Evolutionary conservation across 2,329 filamentous ascomycete species (phyloP), one percentile per base, ranked within the genome.

Genomic region (Fusarium scirpi): DNA sequence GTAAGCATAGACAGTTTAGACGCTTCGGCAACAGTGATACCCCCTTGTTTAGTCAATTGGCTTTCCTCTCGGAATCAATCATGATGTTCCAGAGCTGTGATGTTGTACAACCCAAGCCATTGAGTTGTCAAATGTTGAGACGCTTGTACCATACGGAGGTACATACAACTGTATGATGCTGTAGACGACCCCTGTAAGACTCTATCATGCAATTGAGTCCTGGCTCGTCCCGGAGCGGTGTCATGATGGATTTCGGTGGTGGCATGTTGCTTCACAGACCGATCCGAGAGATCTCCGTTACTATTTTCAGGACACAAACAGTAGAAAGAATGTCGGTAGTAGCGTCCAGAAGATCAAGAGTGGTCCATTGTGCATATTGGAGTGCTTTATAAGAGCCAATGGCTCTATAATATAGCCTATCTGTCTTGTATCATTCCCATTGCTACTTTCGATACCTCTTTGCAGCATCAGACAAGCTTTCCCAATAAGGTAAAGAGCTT

Each of bases 401-500:
- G 62, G 57, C 65, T 59, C 32, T 52, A 24, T 49, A 44, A 27
- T 8, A 30, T n/a, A 27, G 40, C 5, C 22, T 22, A 18, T 11
- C 12, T 48, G 30, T 29, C n/a, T 40, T 58, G 22, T 20, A n/a
- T 41, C 22, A 11, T 54, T 46, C 20, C 45, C 32, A 18, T 41
- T 8, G n/a, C 47, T 43, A 64, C 49, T 55, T 34, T 11, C 25
- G 11, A 65, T 25, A 54, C 46, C 52, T 62, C 47, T 27, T 47
- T 46, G 27, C 34, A 65, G 49, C 58, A 65, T n/a, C 30, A 67
- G 56, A 65, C 60, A 46, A 65, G 57, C 62, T 75, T 69, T 62
- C 74, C 74, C 10, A 66, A 74, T 71, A 32, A 40, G 65, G 74
- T 29, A 76, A 71, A 60, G 72, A 76, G 74, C 74, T 76, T 69